Conservation (phyloP, 2,329 filamentous ascomycete species). For the Neofusicoccum kwambonambiense region DNA sequence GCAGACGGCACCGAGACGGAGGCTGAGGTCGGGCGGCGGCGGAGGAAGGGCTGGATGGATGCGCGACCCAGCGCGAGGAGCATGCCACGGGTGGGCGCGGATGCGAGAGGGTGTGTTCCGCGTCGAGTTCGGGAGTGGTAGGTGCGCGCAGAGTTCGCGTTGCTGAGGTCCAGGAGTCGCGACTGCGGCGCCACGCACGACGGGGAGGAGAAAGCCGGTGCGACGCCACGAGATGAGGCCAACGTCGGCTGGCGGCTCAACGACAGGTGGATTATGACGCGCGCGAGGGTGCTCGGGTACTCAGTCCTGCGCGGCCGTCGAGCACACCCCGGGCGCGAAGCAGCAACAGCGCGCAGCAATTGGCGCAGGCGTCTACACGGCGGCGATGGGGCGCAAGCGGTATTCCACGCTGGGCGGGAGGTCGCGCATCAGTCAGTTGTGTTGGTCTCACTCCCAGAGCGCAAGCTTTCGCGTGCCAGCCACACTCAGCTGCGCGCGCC, state of each 20-base stretch:
- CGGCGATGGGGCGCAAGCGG: not conserved
- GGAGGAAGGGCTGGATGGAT: not conserved
- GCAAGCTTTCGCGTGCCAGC: slow-evolving; percentile 2
- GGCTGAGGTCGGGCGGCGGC: not conserved
- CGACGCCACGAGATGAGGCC: not conserved
- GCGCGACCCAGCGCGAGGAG: slow-evolving; percentile 1
- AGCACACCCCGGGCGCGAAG: not conserved
- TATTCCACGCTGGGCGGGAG: not conserved
- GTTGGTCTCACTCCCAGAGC: slow-evolving; percentile 5
- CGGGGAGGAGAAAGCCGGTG: slow-evolving; percentile 3
- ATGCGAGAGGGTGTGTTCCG: not conserved
- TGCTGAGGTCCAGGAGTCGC: slow-evolving; percentile 6
- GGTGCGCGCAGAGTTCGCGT: slow-evolving; percentile 14
- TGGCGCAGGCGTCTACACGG: not conserved
- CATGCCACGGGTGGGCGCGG: slow-evolving; percentile 2
- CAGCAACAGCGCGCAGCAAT: not conserved
- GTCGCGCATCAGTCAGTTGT: not conserved
- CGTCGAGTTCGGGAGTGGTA: slow-evolving; percentile 3
- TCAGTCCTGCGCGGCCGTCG: not conserved
- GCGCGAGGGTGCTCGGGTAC: not conserved
- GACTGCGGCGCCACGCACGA: not conserved
- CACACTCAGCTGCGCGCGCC: not conserved
- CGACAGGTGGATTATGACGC: not conserved
- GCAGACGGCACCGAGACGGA: not conserved
- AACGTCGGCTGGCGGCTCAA: slow-evolving; percentile 1